phyloP scores from a whole-genome alignment of 345 rosid genomes.

The Salix caprea region DNA sequence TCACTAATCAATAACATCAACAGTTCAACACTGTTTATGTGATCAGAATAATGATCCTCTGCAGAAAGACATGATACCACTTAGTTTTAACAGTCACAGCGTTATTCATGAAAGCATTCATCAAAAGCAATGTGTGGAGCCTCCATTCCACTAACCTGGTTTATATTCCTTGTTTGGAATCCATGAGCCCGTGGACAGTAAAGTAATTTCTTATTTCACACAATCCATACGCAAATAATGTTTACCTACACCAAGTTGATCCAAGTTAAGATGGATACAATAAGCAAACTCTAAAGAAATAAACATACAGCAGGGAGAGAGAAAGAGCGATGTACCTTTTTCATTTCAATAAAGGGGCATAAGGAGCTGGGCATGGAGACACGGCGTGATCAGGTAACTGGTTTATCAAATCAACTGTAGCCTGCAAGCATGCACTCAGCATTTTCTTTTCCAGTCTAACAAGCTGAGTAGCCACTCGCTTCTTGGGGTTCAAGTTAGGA shows the following conservation, averaged over 20 bases:
- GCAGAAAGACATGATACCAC: background rate
- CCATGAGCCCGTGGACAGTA: background rate
- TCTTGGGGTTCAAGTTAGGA: slow-evolving; percentile 63
- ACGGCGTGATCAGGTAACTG: slow-evolving; percentile 70
- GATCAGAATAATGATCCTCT: background rate
- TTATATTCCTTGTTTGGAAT: background rate
- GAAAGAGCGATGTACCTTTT: slow-evolving; percentile 30
- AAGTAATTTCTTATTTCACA: slow-evolving; percentile 21
- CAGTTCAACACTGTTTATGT: no score
- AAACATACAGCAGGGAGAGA: background rate
- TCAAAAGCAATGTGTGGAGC: background rate
- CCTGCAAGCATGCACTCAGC: slow-evolving; percentile 66
- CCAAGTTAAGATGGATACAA: slow-evolving; percentile 1
- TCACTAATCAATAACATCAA: no score
- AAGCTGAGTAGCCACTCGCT: slow-evolving; percentile 86
- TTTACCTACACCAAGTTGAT: slow-evolving; percentile 12
- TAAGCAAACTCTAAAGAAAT: background rate
- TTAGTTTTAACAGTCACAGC: background rate
- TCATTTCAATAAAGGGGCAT: slow-evolving; percentile 70
- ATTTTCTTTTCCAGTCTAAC: slow-evolving; percentile 87
- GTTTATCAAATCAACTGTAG: slow-evolving; percentile 51
- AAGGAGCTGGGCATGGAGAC: slow-evolving; percentile 89
- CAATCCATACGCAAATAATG: slow-evolving; percentile 1
- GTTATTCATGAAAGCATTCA: background rate
- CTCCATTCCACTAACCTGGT: slow-evolving; percentile 34